These are phyloP conservation scores for Tricholoma matsutake DNA, from an alignment of 768 basidiomycete species.

Conservation along the genomic window DNA sequence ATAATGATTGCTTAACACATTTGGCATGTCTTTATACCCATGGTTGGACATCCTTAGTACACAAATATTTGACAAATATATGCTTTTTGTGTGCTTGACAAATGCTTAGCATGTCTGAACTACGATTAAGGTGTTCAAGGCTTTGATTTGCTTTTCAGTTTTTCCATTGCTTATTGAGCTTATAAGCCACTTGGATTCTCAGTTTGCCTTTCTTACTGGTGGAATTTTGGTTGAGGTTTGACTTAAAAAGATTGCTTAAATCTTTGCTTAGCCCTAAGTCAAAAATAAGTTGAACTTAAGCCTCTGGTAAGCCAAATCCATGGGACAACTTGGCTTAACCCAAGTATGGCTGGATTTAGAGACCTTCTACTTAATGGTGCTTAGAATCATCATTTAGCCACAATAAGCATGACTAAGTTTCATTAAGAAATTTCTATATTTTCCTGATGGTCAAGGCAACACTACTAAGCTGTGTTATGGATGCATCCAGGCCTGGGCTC, in stretches of 20 bases:
- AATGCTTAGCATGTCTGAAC: neutral
- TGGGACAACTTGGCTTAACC: no score
- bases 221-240: neutral
- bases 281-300: neutral
- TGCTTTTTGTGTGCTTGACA: neutral
- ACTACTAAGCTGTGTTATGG: no score
- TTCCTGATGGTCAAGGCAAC: no score
- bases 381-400: neutral
- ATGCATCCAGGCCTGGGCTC: no score
- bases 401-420: no score
- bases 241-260: neutral
- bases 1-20: neutral
- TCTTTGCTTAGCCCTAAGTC: neutral
- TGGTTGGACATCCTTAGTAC: neutral
- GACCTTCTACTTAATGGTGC: neutral
- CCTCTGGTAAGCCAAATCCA: no score
- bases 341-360: neutral
- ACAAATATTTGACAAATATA: no score
- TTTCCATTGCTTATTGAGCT: neutral
- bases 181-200: neutral
- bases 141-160: neutral
- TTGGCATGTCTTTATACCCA: neutral
- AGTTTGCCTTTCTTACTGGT: no score
- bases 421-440: no score
- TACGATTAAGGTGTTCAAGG: no score